phyloP scores from a whole-genome alignment of 768 basidiomycete genomes.

The Agrocybe praecox region DNA sequence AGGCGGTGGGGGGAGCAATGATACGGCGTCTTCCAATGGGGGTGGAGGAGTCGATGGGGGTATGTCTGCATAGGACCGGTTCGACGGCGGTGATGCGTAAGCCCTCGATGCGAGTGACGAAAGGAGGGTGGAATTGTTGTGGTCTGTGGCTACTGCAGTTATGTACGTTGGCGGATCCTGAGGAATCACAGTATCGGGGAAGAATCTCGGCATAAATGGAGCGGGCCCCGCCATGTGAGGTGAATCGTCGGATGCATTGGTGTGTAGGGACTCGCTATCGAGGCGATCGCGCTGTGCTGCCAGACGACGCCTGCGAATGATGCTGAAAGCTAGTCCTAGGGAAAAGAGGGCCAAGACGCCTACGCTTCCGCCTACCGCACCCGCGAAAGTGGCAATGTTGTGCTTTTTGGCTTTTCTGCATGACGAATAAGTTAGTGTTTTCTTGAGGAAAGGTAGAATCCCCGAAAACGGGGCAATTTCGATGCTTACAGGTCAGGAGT shows the following conservation, averaged over 20 bases:
- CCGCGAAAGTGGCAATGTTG: conserved; percentile 51
- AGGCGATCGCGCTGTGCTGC: conserved; percentile 42
- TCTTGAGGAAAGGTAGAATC: conserved; percentile 10
- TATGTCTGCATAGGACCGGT: conserved; percentile 31
- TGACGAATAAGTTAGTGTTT: neutral
- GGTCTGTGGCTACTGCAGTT: conserved; percentile 16
- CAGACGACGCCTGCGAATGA: conserved; percentile 46
- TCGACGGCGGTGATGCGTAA: neutral
- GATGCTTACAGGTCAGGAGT: conserved; percentile 34
- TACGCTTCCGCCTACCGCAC: conserved; percentile 52
- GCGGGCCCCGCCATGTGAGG: conserved; percentile 46
- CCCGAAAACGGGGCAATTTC: conserved; percentile 33
- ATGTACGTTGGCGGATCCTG: conserved; percentile 32
- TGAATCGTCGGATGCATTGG: conserved; percentile 36
- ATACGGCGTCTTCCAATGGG: conserved; percentile 11
- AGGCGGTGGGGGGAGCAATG: conserved; percentile 18
- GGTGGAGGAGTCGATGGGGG: conserved; percentile 28
- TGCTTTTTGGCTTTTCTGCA: conserved; percentile 28
- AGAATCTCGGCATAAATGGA: conserved; percentile 58
- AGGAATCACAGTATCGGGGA: conserved; percentile 50
- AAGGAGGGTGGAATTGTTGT: conserved; percentile 23
- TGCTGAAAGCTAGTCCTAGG: conserved; percentile 50
- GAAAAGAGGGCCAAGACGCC: conserved; percentile 52
- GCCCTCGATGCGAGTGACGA: conserved; percentile 18
- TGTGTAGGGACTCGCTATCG: conserved; percentile 30